Conservation (phyloP, 176 grass and related monocot genomes). For the Musa beccarii region DNA sequence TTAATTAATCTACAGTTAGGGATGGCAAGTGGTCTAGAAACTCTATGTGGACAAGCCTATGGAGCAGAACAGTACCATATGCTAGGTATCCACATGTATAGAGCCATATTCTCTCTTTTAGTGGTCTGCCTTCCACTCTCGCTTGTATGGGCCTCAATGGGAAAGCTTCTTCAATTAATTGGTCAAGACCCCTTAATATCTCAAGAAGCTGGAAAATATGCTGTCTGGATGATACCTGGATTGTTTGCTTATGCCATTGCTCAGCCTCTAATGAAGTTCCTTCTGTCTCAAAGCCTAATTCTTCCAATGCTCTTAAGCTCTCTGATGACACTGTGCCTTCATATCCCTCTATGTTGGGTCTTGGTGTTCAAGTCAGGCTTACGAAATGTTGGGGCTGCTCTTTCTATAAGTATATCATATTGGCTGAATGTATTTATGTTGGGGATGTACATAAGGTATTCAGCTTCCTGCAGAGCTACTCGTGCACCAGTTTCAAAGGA, state of each 20-base stretch:
- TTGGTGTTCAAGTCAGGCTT: constrained; percentile 62
- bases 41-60: constrained; percentile 79
- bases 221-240: constrained; percentile 62
- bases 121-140: constrained; percentile 57
- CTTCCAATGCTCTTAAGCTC: constrained; percentile 58
- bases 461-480: constrained; percentile 44
- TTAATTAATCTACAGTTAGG: constrained; percentile 48
- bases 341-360: constrained; percentile 69
- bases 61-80: constrained; percentile 61
- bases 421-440: constrained; percentile 73
- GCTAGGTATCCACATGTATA: constrained; percentile 61
- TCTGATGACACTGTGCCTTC: constrained; percentile 42
- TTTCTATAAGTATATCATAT: constrained; percentile 71
- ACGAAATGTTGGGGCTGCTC: constrained; percentile 57
- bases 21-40: constrained; percentile 85
- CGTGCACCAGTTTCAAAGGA: constrained; percentile 32
- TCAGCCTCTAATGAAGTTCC: constrained; percentile 76
- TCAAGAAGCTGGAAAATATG: constrained; percentile 52
- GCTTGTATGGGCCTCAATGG: constrained; percentile 60
- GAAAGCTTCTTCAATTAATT: constrained; percentile 49
- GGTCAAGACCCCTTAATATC: constrained; percentile 71
- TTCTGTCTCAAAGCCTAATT: constrained; percentile 69
- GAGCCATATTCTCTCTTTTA: constrained; percentile 62
- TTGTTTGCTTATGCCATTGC: constrained; percentile 57
- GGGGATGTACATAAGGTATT: constrained; percentile 49